phyloP scores from a whole-genome alignment of 495 filamentous ascomycete species.

The Opeltia flavorubescens region DNA sequence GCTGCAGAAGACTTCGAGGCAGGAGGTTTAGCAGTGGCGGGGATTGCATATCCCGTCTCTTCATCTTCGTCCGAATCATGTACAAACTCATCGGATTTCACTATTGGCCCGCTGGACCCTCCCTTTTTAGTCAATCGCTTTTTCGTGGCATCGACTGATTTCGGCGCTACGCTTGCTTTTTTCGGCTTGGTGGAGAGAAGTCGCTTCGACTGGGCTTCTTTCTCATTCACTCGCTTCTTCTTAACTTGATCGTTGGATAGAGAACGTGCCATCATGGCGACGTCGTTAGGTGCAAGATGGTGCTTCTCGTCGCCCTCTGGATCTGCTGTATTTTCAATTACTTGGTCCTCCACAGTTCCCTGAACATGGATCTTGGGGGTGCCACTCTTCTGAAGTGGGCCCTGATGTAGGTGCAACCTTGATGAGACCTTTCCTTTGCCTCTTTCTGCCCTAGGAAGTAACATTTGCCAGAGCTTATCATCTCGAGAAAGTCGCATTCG shows the following conservation, averaged over 20 bases:
- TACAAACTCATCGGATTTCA: conserved; percentile 64
- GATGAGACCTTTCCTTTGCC: conserved; percentile 72
- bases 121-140: conserved; percentile 38
- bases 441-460: conserved; percentile 60
- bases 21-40: conserved; percentile 8
- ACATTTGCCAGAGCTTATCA: conserved; percentile 66
- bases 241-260: conserved; percentile 36
- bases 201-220: conserved; percentile 48
- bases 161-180: conserved; percentile 31
- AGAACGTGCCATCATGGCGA: conserved; percentile 39
- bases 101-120: conserved; percentile 25
- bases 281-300: conserved; percentile 26
- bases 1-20: conserved; percentile 12
- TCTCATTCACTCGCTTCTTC: conserved; percentile 47
- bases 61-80: conserved; percentile 64
- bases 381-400: conserved; percentile 34
- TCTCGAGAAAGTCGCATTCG: conserved; percentile 55
- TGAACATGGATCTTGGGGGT: conserved; percentile 45
- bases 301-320: conserved; percentile 24
- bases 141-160: conserved; percentile 30
- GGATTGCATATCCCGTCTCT: conserved; percentile 29
- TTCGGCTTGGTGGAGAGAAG: conserved; percentile 39
- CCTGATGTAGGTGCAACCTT: conserved; percentile 50
- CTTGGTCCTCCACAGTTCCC: conserved; percentile 32
- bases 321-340: conserved; percentile 41